These are phyloP conservation scores for Ramalina intermedia DNA, from an alignment of 495 filamentous ascomycete genomes.

Conservation along the genomic window DNA sequence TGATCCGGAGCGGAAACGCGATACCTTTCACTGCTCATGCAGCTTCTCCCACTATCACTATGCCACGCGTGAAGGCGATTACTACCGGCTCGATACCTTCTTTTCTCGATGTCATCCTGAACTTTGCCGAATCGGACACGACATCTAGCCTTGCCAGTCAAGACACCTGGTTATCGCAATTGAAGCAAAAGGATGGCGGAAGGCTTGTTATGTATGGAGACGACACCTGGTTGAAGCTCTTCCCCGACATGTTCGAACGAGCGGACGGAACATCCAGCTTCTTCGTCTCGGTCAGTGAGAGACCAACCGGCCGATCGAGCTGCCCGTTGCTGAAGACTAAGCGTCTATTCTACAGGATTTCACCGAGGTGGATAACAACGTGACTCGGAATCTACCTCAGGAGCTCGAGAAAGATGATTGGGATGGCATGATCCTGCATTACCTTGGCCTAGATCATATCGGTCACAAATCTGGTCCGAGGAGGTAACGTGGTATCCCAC, in stretches of 20 bases:
- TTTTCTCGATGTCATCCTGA: constrained; percentile 92
- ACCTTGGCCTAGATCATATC: constrained; percentile 92
- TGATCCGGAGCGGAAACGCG: constrained; percentile 70
- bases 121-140: constrained; percentile 89
- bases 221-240: constrained; percentile 96
- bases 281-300: constrained; percentile 79
- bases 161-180: constrained; percentile 90
- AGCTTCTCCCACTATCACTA: constrained; percentile 91
- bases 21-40: constrained; percentile 93
- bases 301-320: neutral
- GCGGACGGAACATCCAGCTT: constrained; percentile 92
- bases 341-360: constrained; percentile 55
- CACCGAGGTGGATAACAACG: constrained; percentile 93
- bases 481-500: constrained; percentile 36
- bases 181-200: constrained; percentile 53
- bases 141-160: constrained; percentile 70
- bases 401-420: constrained; percentile 71
- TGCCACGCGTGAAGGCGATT: constrained; percentile 95
- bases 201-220: constrained; percentile 92
- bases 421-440: constrained; percentile 90
- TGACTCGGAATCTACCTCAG: constrained; percentile 71
- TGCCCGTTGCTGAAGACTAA: constrained; percentile 15
- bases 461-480: constrained; percentile 90
- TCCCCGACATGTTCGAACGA: constrained; percentile 73
- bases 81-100: constrained; percentile 94